Conservation (phyloP, 2,329 filamentous ascomycete genomes). For the Exophiala viscosa region DNA sequence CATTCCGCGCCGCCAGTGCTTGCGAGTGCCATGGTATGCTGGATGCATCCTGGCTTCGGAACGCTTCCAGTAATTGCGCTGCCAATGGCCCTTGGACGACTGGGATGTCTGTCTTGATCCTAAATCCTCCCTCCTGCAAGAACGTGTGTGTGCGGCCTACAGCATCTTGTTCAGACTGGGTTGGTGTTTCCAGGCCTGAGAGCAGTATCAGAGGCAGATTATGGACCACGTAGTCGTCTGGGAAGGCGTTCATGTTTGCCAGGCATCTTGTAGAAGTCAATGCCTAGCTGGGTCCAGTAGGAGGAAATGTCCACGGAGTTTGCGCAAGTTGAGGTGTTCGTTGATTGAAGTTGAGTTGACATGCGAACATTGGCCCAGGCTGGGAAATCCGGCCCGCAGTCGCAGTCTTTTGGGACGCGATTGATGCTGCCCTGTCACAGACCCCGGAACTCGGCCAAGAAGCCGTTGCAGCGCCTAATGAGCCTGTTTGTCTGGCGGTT, state of each 20-base stretch:
- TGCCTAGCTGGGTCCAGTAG: too few relatives aligned
- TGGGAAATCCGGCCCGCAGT: too few relatives aligned
- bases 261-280: conserved; percentile 11
- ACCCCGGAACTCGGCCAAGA: too few relatives aligned
- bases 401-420: too few relatives aligned
- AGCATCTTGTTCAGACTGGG: conserved; percentile 33
- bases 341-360: too few relatives aligned
- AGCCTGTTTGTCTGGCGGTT: too few relatives aligned
- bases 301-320: not conserved
- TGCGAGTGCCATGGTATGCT: conserved; percentile 64
- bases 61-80: conserved; percentile 61
- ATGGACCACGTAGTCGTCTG: conserved; percentile 71
- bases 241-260: conserved; percentile 44
- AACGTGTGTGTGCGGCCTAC: conserved; percentile 46
- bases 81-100: conserved; percentile 63
- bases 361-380: too few relatives aligned
- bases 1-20: conserved; percentile 49
- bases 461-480: too few relatives aligned
- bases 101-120: conserved; percentile 68
- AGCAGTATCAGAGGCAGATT: conserved; percentile 81
- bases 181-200: conserved; percentile 62
- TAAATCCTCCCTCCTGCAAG: conserved; percentile 54
- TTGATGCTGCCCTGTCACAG: too few relatives aligned
- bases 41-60: conserved; percentile 63
- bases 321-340: too few relatives aligned